Evolutionary conservation across 768 basidiomycete genomes (phyloP).

Genomic region (Phylloporus arenicola): DNA sequence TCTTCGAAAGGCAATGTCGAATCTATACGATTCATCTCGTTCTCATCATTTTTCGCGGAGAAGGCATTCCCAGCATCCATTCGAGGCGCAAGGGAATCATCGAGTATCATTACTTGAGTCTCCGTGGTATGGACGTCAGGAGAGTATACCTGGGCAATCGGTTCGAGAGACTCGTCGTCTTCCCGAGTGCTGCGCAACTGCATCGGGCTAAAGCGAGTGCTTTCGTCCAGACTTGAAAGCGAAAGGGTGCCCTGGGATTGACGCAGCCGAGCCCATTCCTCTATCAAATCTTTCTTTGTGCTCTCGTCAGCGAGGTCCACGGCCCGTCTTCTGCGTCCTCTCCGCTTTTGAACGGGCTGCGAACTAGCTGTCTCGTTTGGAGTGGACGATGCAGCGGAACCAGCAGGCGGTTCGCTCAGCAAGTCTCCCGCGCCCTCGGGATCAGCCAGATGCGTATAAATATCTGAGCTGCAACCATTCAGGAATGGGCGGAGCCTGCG

Average conservation of each 20-base stretch:
- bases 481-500: conserved; percentile 17
- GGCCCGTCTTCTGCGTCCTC: conserved; percentile 13
- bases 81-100: neutral
- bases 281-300: conserved; percentile 22
- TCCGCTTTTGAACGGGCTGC: conserved; percentile 7
- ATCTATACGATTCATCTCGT: neutral
- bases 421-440: conserved; percentile 8
- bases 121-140: neutral
- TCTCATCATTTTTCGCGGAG: neutral
- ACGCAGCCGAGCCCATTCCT: conserved; percentile 29
- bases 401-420: conserved; percentile 3
- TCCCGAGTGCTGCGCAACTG: neutral
- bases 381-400: conserved; percentile 2
- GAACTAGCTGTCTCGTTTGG: neutral
- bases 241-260: conserved; percentile 23
- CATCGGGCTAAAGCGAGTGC: neutral
- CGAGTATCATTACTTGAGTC: neutral
- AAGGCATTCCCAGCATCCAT: neutral
- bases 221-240: conserved; percentile 8
- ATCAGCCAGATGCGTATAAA: conserved; percentile 27
- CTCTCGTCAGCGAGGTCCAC: conserved; percentile 18
- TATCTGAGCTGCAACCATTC: conserved; percentile 18
- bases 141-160: neutral
- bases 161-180: neutral
- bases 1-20: neutral